Evolutionary conservation across 805 yeast genomes (phyloP).

Genomic region (Soucietia sequanensis): DNA sequence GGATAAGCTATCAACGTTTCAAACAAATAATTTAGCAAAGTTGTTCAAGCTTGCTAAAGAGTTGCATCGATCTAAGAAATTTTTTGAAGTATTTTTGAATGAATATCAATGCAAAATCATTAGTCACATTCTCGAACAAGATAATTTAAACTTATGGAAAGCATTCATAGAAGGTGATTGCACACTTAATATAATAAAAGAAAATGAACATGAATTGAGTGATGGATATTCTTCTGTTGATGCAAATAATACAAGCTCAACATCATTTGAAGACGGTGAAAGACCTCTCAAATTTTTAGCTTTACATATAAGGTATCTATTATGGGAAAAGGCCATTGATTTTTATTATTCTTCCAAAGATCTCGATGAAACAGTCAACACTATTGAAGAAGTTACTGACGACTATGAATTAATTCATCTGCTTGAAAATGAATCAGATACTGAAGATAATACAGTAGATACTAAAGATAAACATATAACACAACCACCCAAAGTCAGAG

Average conservation of each 20-base stretch:
- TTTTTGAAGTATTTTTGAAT: constrained; percentile 35
- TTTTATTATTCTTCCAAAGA: constrained; percentile 30
- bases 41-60: constrained; percentile 36
- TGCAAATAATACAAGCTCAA: constrained; percentile 32
- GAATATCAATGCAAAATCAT: constrained; percentile 34
- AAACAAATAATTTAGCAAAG: constrained; percentile 27
- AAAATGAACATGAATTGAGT: constrained; percentile 4
- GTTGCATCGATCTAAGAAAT: constrained; percentile 23
- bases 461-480: constrained; percentile 4
- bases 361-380: constrained; percentile 16
- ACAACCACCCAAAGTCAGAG: constrained; percentile 19
- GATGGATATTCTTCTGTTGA: constrained; percentile 17
- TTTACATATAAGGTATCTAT: constrained; percentile 60
- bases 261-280: constrained; percentile 44
- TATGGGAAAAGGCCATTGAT: constrained; percentile 72
- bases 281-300: constrained; percentile 43
- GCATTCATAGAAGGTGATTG: constrained; percentile 41
- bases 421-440: constrained; percentile 24
- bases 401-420: constrained; percentile 36
- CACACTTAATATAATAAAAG: constrained; percentile 14
- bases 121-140: constrained; percentile 24
- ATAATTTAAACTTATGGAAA: constrained; percentile 33
- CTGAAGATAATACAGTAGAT: constrained; percentile 12
- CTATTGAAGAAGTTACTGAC: constrained; percentile 30
- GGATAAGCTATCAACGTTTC: constrained; percentile 40